Percentiles rank a stretch among this genome's conserved stretches.
Evolutionary conservation across 2,329 filamentous ascomycete genomes (phyloP).

Genomic region (Fusarium guadeloupense): DNA sequence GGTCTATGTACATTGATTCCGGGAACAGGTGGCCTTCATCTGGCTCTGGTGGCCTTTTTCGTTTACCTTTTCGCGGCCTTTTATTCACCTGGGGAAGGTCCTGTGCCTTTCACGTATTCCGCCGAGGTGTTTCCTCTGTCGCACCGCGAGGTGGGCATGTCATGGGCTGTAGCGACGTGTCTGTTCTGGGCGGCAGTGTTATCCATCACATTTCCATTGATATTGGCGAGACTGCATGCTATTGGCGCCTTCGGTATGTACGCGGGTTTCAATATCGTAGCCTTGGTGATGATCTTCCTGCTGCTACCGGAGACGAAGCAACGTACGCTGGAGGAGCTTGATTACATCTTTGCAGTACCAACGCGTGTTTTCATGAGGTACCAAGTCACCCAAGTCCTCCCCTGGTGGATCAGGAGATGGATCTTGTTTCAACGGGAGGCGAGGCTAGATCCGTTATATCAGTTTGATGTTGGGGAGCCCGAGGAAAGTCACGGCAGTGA

Average conservation of each 20-base stretch:
- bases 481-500: slow-evolving; percentile 46
- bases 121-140: slow-evolving; percentile 77
- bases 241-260: slow-evolving; percentile 65
- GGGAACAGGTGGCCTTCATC: slow-evolving; percentile 44
- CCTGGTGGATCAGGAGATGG: slow-evolving; percentile 69
- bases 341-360: slow-evolving; percentile 69
- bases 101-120: slow-evolving; percentile 73
- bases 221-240: slow-evolving; percentile 57
- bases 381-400: slow-evolving; percentile 64
- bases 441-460: slow-evolving; percentile 55
- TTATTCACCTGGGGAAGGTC: slow-evolving; percentile 66
- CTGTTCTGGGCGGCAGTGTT: slow-evolving; percentile 68
- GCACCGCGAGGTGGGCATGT: slow-evolving; percentile 77
- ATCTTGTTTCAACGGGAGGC: slow-evolving; percentile 60
- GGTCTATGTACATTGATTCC: slow-evolving; percentile 63
- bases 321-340: slow-evolving; percentile 63
- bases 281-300: slow-evolving; percentile 65
- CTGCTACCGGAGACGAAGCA: slow-evolving; percentile 69
- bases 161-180: slow-evolving; percentile 73
- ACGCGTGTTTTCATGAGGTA: slow-evolving; percentile 66
- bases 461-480: slow-evolving; percentile 50
- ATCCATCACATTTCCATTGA: slow-evolving; percentile 70
- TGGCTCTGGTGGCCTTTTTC: slow-evolving; percentile 63
- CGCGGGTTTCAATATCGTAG: slow-evolving; percentile 63
- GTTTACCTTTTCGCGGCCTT: slow-evolving; percentile 64